These are phyloP conservation scores for Chalciporus chontae DNA, from an alignment of 768 basidiomycete species.

Conservation along the genomic window DNA sequence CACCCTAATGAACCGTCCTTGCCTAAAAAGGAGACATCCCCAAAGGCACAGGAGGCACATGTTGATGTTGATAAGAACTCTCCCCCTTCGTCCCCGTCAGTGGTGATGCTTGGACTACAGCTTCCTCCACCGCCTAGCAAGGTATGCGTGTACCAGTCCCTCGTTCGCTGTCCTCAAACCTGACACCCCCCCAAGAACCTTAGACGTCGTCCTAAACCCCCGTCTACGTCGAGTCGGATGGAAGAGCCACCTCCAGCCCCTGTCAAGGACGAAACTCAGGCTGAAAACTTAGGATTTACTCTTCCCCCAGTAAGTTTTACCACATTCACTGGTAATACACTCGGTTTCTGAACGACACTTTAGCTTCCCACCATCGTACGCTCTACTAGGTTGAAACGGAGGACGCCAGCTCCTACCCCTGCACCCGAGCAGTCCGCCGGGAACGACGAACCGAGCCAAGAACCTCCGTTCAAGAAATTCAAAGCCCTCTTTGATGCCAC, in stretches of 20 bases:
- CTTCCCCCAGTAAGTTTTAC: slow-evolving; percentile 25
- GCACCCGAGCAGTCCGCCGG: slow-evolving; percentile 16
- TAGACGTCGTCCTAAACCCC: slow-evolving; percentile 19
- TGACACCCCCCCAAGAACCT: slow-evolving; percentile 17
- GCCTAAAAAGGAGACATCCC: slow-evolving; percentile 16
- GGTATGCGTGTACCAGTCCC: not conserved
- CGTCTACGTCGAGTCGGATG: slow-evolving; percentile 10
- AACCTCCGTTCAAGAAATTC: slow-evolving; percentile 67
- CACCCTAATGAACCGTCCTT: slow-evolving; percentile 49
- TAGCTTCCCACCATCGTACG: slow-evolving; percentile 43
- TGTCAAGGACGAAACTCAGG: slow-evolving; percentile 9
- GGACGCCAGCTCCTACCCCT: slow-evolving; percentile 36
- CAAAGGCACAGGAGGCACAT: slow-evolving; percentile 19
- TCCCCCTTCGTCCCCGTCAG: slow-evolving; percentile 18
- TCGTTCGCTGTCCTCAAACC: not conserved
- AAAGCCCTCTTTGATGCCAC: slow-evolving; percentile 67
- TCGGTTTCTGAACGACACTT: not conserved
- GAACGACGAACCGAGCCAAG: slow-evolving; percentile 23
- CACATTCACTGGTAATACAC: not conserved
- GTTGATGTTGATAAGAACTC: slow-evolving; percentile 6
- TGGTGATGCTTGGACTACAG: slow-evolving; percentile 14
- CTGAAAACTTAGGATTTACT: slow-evolving; percentile 9
- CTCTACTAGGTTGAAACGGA: slow-evolving; percentile 50
- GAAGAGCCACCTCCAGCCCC: slow-evolving; percentile 5
- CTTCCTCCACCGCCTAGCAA: slow-evolving; percentile 26